These are phyloP conservation scores for Fistulinella prunicolor DNA, from an alignment of 768 basidiomycete genomes.

Conservation along the genomic window DNA sequence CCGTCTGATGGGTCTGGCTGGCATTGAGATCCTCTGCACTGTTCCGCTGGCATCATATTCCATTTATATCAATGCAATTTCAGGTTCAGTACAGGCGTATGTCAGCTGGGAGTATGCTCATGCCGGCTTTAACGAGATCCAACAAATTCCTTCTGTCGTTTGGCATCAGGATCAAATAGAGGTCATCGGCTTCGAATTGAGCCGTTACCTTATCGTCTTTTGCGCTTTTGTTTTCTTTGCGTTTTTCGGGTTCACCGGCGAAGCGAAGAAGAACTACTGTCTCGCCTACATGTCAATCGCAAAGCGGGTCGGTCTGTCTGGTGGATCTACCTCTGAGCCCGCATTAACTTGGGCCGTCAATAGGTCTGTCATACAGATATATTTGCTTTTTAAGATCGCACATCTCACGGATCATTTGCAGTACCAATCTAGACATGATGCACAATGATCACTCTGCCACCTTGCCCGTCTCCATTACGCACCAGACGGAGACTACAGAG, in stretches of 20 bases:
- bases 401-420: slow-evolving; percentile 8
- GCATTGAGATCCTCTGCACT: slow-evolving; percentile 42
- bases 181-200: slow-evolving; percentile 36
- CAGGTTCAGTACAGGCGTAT: slow-evolving; percentile 33
- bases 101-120: slow-evolving; percentile 49
- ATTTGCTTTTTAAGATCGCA: not conserved
- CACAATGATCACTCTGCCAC: slow-evolving; percentile 19
- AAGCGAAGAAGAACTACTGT: slow-evolving; percentile 58
- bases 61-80: slow-evolving; percentile 33
- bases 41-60: slow-evolving; percentile 36
- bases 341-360: slow-evolving; percentile 24
- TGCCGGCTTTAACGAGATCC: slow-evolving; percentile 36
- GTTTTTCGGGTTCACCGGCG: slow-evolving; percentile 70
- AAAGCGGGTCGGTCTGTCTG: slow-evolving; percentile 32
- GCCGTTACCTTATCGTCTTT: slow-evolving; percentile 45
- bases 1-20: slow-evolving; percentile 58
- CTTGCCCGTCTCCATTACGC: slow-evolving; percentile 47
- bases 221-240: slow-evolving; percentile 60
- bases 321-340: slow-evolving; percentile 20
- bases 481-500: slow-evolving; percentile 40
- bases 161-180: slow-evolving; percentile 36
- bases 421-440: slow-evolving; percentile 22
- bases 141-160: slow-evolving; percentile 35
- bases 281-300: slow-evolving; percentile 38
- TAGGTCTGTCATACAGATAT: slow-evolving; percentile 30